Evolutionary conservation across 2,329 filamentous ascomycete species (phyloP), one percentile per base, ranked within the genome.

Genomic region (Fusarium setosum): DNA sequence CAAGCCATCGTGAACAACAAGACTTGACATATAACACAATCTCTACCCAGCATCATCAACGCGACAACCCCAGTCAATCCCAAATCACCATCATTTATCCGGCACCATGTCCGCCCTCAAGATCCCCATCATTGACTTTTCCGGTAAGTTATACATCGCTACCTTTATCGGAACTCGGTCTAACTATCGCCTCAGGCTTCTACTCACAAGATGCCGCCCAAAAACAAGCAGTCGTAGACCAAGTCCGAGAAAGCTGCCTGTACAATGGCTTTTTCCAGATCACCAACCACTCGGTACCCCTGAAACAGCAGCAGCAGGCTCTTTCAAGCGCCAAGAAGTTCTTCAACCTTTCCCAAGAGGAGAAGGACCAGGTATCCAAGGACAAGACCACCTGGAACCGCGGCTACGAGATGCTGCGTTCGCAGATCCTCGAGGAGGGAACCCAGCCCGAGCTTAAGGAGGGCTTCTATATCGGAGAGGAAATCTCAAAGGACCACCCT

Each of bases 221-320:
- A n/a, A 76, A 73, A 56, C 68, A 72, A 65, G 65, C 49, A 23
- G 61, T 66, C 4, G 63, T 66, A 24, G 63, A 66, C 13, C 73
- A 80, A 42, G 75, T 84, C 29, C 75, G 80, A 6, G 65, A 74
- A 26, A 80, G 80, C 48, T 84, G 82, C 62, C 72, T 77, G 17
- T 72, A 79, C 75, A 65, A 84, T 76, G 84, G 84, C 5, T 86
- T 86, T 73, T 86, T 87, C 73, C 83, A 85, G 65, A 79, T 87
- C 48, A 76, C 77, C 8, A 81, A 81, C 8, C 84, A 87, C 67
- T 75, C 78, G 4, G 77, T 87, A 5, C 71, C 81, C 2, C 60
- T 75, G 6, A 57, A 68, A 5, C 71, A 83, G 15, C 83, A 82
- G 63, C 62, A 77, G 10, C 70, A 71, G 3, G 76, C 81, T 3